A percentile compares a stretch with the other conserved stretches of the same genome.
Evolutionary conservation across 1,139 yeast species (phyloP).

Genomic region (Williopsis jadinii): DNA sequence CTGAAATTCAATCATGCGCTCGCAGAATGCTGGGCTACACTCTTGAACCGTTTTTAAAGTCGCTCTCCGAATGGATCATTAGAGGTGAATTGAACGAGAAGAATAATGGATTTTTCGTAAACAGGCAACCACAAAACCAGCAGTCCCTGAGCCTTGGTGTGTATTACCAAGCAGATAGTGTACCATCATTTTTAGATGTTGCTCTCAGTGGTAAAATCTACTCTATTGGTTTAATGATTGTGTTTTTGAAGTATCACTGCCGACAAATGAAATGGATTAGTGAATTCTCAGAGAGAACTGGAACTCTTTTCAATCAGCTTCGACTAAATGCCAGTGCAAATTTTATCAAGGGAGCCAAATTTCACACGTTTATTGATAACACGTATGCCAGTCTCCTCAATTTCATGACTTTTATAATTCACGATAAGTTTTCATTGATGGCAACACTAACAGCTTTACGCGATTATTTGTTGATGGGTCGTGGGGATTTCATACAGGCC

Average conservation of each 20-base stretch:
- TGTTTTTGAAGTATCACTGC: conserved; percentile 61
- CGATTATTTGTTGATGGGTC: conserved; percentile 61
- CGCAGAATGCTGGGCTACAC: conserved; percentile 39
- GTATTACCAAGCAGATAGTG: conserved; percentile 22
- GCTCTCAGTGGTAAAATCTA: conserved; percentile 48
- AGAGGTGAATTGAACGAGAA: conserved; percentile 57
- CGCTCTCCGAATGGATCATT: conserved; percentile 60
- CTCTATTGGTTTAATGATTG: conserved; percentile 74
- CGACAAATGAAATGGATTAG: conserved; percentile 55
- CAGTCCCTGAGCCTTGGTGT: conserved; percentile 4
- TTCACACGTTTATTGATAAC: conserved; percentile 30
- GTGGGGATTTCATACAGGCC: conserved; percentile 70
- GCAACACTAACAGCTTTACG: conserved; percentile 59
- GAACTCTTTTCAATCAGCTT: conserved; percentile 12
- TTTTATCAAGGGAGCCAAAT: conserved; percentile 8
- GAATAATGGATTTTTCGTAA: conserved; percentile 63
- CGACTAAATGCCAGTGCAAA: conserved; percentile 3
- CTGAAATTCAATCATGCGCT: conserved; percentile 38
- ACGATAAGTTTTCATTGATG: conserved; percentile 41
- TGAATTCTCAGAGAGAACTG: conserved; percentile 28
- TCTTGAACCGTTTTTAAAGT: conserved; percentile 55
- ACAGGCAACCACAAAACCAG: conserved; percentile 3
- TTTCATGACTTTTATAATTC: conserved; percentile 45
- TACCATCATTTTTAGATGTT: conserved; percentile 53
- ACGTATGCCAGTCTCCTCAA: conserved; percentile 55